Base-by-base conservation (phyloP, 2,329 filamentous ascomycete genomes). In the Colletotrichum tanaceti region DNA sequence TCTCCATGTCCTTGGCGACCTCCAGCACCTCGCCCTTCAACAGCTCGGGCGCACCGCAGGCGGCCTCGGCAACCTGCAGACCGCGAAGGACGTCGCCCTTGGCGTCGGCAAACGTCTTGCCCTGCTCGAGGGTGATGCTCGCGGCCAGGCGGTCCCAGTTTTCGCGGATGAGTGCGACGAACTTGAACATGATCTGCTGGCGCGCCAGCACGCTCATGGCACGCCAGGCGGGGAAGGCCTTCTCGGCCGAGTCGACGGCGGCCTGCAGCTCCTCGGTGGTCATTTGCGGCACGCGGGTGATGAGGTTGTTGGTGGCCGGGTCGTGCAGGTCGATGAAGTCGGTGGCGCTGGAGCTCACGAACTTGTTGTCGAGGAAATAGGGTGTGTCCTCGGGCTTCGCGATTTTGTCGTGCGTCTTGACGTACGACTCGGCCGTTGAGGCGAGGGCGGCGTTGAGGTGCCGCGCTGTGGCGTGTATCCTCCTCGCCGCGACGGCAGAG, bases 1-100 rank as follows among this genome's bases (percentile, higher is more conserved):
- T 96, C 84, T 96, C 93, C 93, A 96, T 96, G 75, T 96, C 93
- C 85, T 93, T 94, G 63, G 92, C 88, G 14, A 96, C 93, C 83
- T 96, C 93, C 41, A 96, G 85, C 52, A 96, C 85, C 82, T 96
- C 92, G 46, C 93, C 93, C 78, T 92, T 93, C 79, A 96, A 85
- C 78, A 94, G 88, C 74, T 93, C 93, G 0, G 93, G 92, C 63
- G 93, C 93, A 57, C 86, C 91, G 76, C 92, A 93, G 24, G 93
- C 91, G 7, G 91, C 92, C 84, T 96, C 93, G 3, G 93, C 93
- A 32, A 96, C 93, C 84, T 96, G 93, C 68, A 96, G 84, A 54
- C 93, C 93, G 73, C 93, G 87, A 58, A 95, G 86, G 24, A 96
- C 93, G 78, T 96, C 93, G 52, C 93, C 93, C 79, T 86, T 90